Percentiles rank a stretch among this genome's conserved stretches.
Conservation (phyloP, 352 stramenopile species). For the Thraustotheca clavata region DNA sequence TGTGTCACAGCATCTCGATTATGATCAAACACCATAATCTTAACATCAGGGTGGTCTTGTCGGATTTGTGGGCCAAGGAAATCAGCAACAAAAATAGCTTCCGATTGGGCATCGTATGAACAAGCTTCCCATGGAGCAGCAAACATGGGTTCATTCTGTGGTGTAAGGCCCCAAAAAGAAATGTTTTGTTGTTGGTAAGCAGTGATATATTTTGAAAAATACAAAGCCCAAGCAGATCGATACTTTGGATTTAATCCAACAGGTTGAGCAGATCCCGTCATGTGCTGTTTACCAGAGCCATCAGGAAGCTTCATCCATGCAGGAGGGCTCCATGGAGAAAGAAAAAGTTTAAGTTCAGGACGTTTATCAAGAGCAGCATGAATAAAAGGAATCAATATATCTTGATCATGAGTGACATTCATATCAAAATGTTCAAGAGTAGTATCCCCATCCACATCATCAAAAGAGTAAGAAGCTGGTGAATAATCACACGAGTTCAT, state of each 20-base stretch:
- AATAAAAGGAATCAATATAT: constrained; percentile 80
- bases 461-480: constrained; percentile 76
- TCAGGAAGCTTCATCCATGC: constrained; percentile 77
- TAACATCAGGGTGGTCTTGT: constrained; percentile 78
- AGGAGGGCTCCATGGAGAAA: constrained; percentile 82
- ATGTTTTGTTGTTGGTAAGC: constrained; percentile 83
- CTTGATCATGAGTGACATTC: constrained; percentile 63
- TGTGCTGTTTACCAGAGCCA: constrained; percentile 36
- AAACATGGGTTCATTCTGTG: constrained; percentile 88
- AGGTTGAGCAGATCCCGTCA: constrained; percentile 47
- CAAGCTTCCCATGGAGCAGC: constrained; percentile 66
- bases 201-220: constrained; percentile 89
- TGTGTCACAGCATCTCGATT: constrained; percentile 70
- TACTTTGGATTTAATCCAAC: constrained; percentile 43
- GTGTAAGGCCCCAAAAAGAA: constrained; percentile 81
- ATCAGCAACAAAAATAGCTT: constrained; percentile 75
- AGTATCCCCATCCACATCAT: constrained; percentile 66
- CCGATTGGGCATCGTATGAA: constrained; percentile 37
- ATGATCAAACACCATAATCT: constrained; percentile 90
- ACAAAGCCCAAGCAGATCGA: constrained; percentile 72
- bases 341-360: constrained; percentile 74
- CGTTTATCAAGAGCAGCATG: constrained; percentile 51
- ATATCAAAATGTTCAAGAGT: constrained; percentile 66
- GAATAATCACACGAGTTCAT: constrained; percentile 91
- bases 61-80: constrained; percentile 77